phyloP scores from a whole-genome alignment of 108 stramenopile genomes.

The Cylindrotheca closterium region DNA sequence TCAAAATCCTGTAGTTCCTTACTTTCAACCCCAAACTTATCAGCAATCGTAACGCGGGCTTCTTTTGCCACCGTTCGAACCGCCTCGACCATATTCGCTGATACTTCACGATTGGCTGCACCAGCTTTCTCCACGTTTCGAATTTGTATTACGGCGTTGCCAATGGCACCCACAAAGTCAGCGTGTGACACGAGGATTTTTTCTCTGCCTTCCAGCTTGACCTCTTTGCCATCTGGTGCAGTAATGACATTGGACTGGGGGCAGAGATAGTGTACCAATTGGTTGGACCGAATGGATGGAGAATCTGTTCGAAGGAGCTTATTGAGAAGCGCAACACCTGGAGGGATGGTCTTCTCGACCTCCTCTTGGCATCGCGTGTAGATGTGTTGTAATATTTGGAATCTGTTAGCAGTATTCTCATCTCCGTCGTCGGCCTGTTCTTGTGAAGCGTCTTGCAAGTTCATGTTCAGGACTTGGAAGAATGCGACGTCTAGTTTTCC shows the following conservation, averaged over 20 bases:
- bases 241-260: constrained; percentile 65
- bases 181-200: constrained; percentile 57
- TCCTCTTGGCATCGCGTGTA: constrained; percentile 89
- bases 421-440: constrained; percentile 7
- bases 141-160: constrained; percentile 65
- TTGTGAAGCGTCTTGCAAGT: constrained; percentile 64
- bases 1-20: constrained; percentile 67
- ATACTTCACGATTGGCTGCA: constrained; percentile 55
- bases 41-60: constrained; percentile 67
- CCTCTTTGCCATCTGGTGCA: constrained; percentile 72
- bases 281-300: constrained; percentile 74
- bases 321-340: constrained; percentile 79
- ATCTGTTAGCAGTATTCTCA: constrained; percentile 43
- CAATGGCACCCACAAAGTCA: constrained; percentile 65
- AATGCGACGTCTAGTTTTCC: constrained; percentile 81
- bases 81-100: constrained; percentile 72
- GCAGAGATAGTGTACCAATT: constrained; percentile 70
- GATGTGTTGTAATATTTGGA: constrained; percentile 78
- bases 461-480: constrained; percentile 77
- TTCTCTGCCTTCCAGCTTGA: constrained; percentile 42
- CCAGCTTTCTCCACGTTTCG: constrained; percentile 73
- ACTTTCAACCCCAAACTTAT: constrained; percentile 61
- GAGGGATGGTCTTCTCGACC: constrained; percentile 73
- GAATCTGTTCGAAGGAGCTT: constrained; percentile 75
- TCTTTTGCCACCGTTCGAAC: constrained; percentile 76